Conservation (phyloP, 352 stramenopile genomes). For the Thraustochytrium striatum region DNA sequence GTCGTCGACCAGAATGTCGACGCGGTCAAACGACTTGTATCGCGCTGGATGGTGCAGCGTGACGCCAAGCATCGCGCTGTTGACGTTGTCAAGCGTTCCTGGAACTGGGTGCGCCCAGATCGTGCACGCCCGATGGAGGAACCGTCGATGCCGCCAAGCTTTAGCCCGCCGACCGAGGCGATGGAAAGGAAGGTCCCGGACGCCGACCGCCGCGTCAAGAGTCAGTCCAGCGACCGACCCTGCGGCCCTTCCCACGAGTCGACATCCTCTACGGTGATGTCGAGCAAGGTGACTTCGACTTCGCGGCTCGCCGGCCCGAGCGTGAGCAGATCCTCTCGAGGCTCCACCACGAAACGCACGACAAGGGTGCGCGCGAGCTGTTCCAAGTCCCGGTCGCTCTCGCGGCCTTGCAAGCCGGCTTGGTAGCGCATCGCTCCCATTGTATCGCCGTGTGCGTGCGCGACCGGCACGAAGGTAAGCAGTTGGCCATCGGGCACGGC, state of each 20-base stretch:
- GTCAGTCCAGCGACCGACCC: not conserved
- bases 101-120: not conserved
- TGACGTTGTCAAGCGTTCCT: slow-evolving; percentile 4
- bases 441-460: not conserved
- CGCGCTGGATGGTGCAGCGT: not conserved
- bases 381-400: not conserved
- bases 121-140: not conserved
- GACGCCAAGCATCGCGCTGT: not conserved
- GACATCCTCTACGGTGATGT: not conserved
- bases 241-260: not conserved
- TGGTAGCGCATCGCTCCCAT: not conserved
- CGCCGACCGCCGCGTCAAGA: not conserved
- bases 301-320: not conserved
- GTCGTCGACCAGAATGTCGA: slow-evolving; percentile 1
- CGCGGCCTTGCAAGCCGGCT: not conserved
- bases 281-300: not conserved
- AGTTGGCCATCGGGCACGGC: not conserved
- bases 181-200: not conserved
- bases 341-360: not conserved
- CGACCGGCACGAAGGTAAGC: not conserved
- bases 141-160: not conserved
- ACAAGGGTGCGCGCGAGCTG: not conserved
- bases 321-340: not conserved
- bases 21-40: not conserved
- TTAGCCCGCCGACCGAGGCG: not conserved